phyloP scores from a whole-genome alignment of 73 alveolate genomes.

The Breviolum minutum region DNA sequence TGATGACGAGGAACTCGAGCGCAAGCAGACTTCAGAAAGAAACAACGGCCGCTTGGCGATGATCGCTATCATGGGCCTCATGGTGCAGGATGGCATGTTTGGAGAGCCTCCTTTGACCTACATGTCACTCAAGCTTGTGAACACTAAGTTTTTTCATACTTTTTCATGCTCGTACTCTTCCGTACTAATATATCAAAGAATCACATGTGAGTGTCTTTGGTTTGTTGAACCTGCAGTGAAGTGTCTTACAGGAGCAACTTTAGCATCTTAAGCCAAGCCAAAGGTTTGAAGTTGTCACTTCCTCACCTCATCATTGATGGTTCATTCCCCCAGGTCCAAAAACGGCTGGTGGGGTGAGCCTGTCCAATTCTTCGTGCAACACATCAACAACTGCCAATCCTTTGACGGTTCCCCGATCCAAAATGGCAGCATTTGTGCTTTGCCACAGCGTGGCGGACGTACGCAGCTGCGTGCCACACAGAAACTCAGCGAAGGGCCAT shows the following conservation, averaged over 20 bases:
- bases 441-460: constrained; percentile 62
- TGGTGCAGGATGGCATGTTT: constrained; percentile 92
- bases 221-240: too few relatives aligned
- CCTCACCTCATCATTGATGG: too few relatives aligned
- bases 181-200: too few relatives aligned
- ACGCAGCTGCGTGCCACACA: constrained; percentile 38
- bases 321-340: not conserved
- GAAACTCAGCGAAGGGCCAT: constrained; percentile 72
- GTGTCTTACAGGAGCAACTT: too few relatives aligned
- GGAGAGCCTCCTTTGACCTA: constrained; percentile 89
- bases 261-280: too few relatives aligned
- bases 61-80: constrained; percentile 89
- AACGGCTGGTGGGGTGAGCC: constrained; percentile 94
- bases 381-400: constrained; percentile 75
- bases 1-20: constrained; percentile 88
- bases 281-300: too few relatives aligned
- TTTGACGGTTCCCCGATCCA: not conserved
- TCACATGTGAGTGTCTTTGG: too few relatives aligned
- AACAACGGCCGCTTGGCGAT: constrained; percentile 94
- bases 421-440: constrained; percentile 75
- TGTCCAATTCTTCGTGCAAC: constrained; percentile 69
- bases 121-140: not conserved
- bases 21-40: constrained; percentile 78
- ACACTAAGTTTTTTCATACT: not conserved
- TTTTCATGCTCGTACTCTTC: too few relatives aligned